These are phyloP conservation scores for Fusarium oligoseptatum DNA, from an alignment of 2,329 filamentous ascomycete species.

Conservation along the genomic window DNA sequence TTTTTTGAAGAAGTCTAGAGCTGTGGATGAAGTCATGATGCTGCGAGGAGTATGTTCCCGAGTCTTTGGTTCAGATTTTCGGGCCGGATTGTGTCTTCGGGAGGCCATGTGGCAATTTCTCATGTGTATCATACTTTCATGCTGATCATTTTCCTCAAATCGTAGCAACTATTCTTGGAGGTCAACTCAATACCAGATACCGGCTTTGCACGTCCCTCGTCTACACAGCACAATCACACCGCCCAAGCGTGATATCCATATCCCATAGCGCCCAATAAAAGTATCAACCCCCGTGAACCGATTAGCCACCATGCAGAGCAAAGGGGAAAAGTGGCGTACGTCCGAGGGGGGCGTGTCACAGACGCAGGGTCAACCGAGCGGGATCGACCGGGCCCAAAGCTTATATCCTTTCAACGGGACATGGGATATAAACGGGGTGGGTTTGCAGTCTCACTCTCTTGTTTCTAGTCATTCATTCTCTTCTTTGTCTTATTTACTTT, in stretches of 20 bases:
- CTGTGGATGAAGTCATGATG: background rate
- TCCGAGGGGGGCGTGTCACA: constrained; percentile 20
- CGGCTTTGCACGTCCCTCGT: background rate
- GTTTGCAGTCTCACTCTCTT: constrained; percentile 16
- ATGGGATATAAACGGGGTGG: constrained; percentile 29
- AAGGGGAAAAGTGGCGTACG: constrained; percentile 9
- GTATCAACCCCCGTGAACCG: background rate
- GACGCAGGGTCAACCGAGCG: constrained; percentile 8
- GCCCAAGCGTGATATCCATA: background rate
- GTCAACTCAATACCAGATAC: background rate
- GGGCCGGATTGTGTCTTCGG: background rate
- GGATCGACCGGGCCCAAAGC: constrained; percentile 26
- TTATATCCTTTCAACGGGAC: constrained; percentile 18
- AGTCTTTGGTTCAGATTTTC: background rate
- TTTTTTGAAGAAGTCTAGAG: constrained; percentile 5
- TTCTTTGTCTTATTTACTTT: background rate
- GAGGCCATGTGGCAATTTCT: background rate
- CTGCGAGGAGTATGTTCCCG: background rate
- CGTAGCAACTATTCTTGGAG: background rate
- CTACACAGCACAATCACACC: background rate
- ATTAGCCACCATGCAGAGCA: background rate
- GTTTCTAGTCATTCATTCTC: constrained; percentile 1
- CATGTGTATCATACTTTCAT: background rate
- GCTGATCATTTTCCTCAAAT: background rate
- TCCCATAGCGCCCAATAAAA: background rate